phyloP scores from a whole-genome alignment of 148 eudicot genomes.

The Talinum fruticosum region DNA sequence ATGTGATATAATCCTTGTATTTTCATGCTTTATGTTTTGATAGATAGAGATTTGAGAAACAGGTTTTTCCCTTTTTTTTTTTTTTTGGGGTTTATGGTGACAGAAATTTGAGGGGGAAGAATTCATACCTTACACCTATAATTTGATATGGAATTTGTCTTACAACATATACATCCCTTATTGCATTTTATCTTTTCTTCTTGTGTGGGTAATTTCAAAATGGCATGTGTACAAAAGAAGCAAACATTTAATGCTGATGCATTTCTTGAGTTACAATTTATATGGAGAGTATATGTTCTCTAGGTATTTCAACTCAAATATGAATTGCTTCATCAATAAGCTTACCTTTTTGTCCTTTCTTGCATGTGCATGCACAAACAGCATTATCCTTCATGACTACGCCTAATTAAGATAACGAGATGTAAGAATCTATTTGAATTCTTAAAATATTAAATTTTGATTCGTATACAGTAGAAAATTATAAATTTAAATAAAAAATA shows the following conservation, averaged over 20 bases:
- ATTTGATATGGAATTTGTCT: neutral
- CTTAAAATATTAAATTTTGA: too few relatives aligned
- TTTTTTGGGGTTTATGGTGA: neutral
- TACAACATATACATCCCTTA: neutral
- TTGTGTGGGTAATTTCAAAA: neutral
- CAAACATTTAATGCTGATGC: neutral
- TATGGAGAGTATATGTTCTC: too few relatives aligned
- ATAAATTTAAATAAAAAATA: too few relatives aligned
- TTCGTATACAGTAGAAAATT: too few relatives aligned
- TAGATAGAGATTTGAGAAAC: neutral
- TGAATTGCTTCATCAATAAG: neutral
- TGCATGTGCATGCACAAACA: neutral
- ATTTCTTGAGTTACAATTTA: neutral
- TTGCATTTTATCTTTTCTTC: neutral
- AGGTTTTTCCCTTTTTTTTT: neutral
- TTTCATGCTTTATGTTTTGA: neutral
- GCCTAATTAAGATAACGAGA: too few relatives aligned
- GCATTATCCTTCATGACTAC: too few relatives aligned
- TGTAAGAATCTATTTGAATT: too few relatives aligned
- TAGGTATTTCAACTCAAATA: neutral
- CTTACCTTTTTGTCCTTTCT: neutral
- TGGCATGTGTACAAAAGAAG: neutral
- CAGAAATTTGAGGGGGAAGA: neutral
- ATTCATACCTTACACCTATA: neutral
- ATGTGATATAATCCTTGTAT: slow-evolving; percentile 5